Evolutionary conservation across 2,329 filamentous ascomycete genomes (phyloP).

Genomic region (Neonectria magnoliae): DNA sequence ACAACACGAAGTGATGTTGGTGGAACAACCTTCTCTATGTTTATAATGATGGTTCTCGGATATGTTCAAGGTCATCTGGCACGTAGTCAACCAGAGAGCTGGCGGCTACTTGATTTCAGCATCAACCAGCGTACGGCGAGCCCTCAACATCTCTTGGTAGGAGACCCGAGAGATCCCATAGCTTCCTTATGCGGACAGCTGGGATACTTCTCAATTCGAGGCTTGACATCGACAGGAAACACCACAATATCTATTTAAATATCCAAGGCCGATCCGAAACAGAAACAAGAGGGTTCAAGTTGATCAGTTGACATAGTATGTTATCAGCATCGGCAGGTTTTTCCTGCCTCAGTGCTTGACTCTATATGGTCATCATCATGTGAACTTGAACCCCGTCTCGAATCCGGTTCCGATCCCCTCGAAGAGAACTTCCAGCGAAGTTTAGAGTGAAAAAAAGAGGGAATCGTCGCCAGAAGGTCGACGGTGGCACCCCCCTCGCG

Average conservation of each 20-base stretch:
- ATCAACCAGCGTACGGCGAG: too few relatives aligned
- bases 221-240: not conserved
- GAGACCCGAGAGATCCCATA: too few relatives aligned
- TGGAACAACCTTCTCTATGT: too few relatives aligned
- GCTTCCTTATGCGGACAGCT: too few relatives aligned
- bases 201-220: not conserved
- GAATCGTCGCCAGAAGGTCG: conserved; percentile 37
- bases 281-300: conserved; percentile 35
- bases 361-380: conserved; percentile 96
- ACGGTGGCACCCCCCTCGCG: conserved; percentile 76
- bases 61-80: not conserved
- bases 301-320: conserved; percentile 47
- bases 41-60: not conserved
- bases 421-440: conserved; percentile 55
- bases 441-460: conserved; percentile 49
- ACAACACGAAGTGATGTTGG: not conserved
- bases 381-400: conserved; percentile 65
- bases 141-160: too few relatives aligned
- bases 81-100: not conserved
- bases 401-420: conserved; percentile 30
- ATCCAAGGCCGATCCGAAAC: not conserved
- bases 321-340: conserved; percentile 47
- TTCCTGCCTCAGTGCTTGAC: conserved; percentile 91
- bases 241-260: not conserved
- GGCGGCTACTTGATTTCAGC: not conserved